Evolutionary conservation across 2,329 filamentous ascomycete species (phyloP), one percentile per base, ranked within the genome.

Genomic region (Sphaerostilbella broomeana): DNA sequence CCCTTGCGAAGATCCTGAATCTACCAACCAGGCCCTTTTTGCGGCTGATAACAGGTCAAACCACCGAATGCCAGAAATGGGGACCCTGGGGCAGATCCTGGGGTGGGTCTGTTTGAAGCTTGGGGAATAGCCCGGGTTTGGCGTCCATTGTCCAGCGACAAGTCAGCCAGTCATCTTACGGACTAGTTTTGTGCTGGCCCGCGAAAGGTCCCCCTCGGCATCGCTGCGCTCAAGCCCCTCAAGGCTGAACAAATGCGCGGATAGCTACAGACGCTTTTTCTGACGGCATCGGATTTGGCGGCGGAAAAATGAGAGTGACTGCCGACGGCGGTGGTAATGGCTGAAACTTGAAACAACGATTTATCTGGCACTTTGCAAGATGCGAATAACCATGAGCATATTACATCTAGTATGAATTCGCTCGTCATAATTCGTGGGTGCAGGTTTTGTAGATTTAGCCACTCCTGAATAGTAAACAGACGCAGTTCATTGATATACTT

Each of bases 401-500:
- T n/a, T n/a, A n/a, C n/a, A n/a, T n/a, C n/a, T n/a, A n/a, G n/a
- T n/a, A n/a, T n/a, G n/a, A n/a, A n/a, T n/a, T n/a, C n/a, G n/a
- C n/a, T n/a, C n/a, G n/a, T n/a, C n/a, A n/a, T n/a, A n/a, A n/a
- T n/a, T n/a, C n/a, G n/a, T n/a, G n/a, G n/a, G n/a, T n/a, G n/a
- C n/a, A n/a, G n/a, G n/a, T n/a, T n/a, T 42, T 64, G 60, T 5
- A 61, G 47, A 11, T 52, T 52, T 26, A 51, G 49, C 48, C 64
- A 59, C 46, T 63, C 59, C 40, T 62, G 59, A 47, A 68, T 51
- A 24, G n/a, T n/a, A n/a, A n/a, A n/a, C n/a, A n/a, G n/a, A n/a
- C n/a, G n/a, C n/a, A n/a, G n/a, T n/a, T n/a, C n/a, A n/a, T n/a
- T n/a, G n/a, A n/a, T n/a, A n/a, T n/a, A n/a, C n/a, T n/a, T n/a